A percentile compares a stretch with the other conserved stretches of the same genome.
Evolutionary conservation across 2,329 filamentous ascomycete genomes (phyloP).

Genomic region (Colletotrichum euphorbiae): DNA sequence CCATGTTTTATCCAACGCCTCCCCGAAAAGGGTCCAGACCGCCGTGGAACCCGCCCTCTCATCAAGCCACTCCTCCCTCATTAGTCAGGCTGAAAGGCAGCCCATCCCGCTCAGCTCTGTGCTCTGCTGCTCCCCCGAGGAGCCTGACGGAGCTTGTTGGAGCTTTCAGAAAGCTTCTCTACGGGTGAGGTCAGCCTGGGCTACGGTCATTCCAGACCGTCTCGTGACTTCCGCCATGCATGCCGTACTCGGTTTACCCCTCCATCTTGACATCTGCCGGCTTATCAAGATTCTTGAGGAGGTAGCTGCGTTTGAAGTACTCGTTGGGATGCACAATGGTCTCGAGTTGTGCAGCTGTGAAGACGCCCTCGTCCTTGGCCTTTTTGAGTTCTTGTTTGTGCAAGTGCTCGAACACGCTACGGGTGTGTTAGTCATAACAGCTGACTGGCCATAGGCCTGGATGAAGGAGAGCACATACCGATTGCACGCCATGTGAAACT

Average conservation of each 20-base stretch:
- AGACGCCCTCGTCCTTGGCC: conserved; percentile 79
- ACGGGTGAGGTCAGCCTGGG: background rate
- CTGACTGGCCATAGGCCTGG: background rate
- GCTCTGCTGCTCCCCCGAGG: background rate
- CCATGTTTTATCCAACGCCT: conserved; percentile 24
- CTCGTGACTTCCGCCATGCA: background rate
- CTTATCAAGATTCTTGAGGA: conserved; percentile 82
- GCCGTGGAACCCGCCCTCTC: conserved; percentile 27
- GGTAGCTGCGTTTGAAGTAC: conserved; percentile 95
- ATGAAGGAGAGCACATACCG: conserved; percentile 63
- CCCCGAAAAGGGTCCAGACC: conserved; percentile 26
- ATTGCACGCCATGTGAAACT: conserved; percentile 97
- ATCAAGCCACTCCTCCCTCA: conserved; percentile 32
- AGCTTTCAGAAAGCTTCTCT: background rate
- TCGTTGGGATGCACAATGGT: conserved; percentile 98
- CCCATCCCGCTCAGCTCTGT: background rate
- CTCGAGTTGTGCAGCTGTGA: conserved; percentile 82
- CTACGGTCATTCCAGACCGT: background rate
- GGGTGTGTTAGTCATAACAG: conserved; percentile 35
- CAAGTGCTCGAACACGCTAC: conserved; percentile 85
- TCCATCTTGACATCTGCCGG: conserved; percentile 68
- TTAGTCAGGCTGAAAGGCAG: conserved; percentile 18
- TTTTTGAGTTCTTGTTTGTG: conserved; percentile 84
- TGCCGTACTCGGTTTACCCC: conserved; percentile 49
- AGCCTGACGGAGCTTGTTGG: background rate